These are phyloP conservation scores for Naganishia vishniacii DNA, from an alignment of 768 basidiomycete genomes.

Conservation along the genomic window DNA sequence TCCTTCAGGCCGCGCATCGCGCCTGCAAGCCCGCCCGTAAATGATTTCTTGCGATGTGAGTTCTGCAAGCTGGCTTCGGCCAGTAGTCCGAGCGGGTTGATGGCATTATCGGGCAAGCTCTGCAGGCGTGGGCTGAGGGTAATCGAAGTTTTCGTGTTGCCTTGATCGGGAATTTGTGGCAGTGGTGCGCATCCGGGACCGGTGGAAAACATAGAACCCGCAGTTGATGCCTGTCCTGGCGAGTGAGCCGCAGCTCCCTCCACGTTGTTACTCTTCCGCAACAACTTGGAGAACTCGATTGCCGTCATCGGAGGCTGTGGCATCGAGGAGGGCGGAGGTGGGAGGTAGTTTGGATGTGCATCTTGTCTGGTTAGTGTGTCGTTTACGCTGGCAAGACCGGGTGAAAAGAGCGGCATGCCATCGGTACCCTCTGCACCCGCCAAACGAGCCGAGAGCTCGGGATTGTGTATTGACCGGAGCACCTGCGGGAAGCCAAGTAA, in stretches of 20 bases:
- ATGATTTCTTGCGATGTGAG: slow-evolving; percentile 30
- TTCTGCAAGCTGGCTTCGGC: slow-evolving; percentile 69
- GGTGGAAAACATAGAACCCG: slow-evolving; percentile 1
- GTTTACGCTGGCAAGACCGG: background rate
- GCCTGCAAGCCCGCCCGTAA: background rate
- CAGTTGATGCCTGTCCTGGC: slow-evolving; percentile 1
- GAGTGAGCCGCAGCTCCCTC: background rate
- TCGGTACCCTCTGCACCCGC: slow-evolving; percentile 7
- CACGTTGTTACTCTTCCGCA: slow-evolving; percentile 12
- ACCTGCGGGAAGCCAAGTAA: slow-evolving; percentile 44
- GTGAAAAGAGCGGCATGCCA: background rate
- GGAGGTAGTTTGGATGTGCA: too few species aligned
- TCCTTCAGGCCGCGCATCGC: slow-evolving; percentile 11
- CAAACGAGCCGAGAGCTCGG: slow-evolving; percentile 39
- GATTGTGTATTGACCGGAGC: slow-evolving; percentile 78
- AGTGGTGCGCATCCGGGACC: slow-evolving; percentile 31
- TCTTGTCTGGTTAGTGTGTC: too few species aligned
- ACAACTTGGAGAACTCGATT: slow-evolving; percentile 4
- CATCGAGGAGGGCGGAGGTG: background rate
- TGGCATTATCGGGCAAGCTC: slow-evolving; percentile 79
- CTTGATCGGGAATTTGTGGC: slow-evolving; percentile 28
- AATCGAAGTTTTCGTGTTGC: slow-evolving; percentile 17
- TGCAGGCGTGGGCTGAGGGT: slow-evolving; percentile 66
- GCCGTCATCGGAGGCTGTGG: slow-evolving; percentile 14
- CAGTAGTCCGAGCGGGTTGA: slow-evolving; percentile 86